A percentile compares a stretch with the other conserved stretches of the same genome.
phyloP scores from a whole-genome alignment of 805 yeast genomes.

The Saccharomycopsis fibuligera region DNA sequence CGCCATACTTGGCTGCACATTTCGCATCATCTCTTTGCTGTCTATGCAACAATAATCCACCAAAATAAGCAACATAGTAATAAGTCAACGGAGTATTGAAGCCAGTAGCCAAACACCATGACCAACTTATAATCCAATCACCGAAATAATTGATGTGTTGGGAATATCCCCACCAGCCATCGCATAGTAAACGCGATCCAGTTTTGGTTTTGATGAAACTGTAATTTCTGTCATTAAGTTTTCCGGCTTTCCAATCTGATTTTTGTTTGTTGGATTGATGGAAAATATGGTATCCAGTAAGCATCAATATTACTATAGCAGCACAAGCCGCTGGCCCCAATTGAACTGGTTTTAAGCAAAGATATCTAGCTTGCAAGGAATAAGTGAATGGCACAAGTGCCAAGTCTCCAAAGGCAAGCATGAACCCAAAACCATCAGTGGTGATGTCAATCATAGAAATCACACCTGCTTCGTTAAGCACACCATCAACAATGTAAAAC shows the following conservation, averaged over 20 bases:
- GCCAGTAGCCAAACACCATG: slow-evolving; percentile 92
- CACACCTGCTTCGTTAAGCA: slow-evolving; percentile 82
- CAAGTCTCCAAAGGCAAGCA: slow-evolving; percentile 92
- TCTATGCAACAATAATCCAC: slow-evolving; percentile 75
- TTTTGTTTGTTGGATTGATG: slow-evolving; percentile 81
- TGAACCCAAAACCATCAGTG: slow-evolving; percentile 95
- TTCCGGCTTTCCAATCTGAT: slow-evolving; percentile 74
- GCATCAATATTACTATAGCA: slow-evolving; percentile 42
- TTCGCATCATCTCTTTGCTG: slow-evolving; percentile 89
- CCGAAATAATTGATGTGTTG: slow-evolving; percentile 96
- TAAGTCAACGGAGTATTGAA: slow-evolving; percentile 76
- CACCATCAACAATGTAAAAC: slow-evolving; percentile 86
- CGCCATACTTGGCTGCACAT: slow-evolving; percentile 80
- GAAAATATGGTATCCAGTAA: slow-evolving; percentile 74
- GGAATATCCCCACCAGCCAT: slow-evolving; percentile 94
- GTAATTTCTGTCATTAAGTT: slow-evolving; percentile 53
- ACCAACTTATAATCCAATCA: slow-evolving; percentile 85
- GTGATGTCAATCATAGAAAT: slow-evolving; percentile 93
- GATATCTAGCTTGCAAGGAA: slow-evolving; percentile 76
- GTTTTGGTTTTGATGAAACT: slow-evolving; percentile 64
- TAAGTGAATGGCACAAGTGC: slow-evolving; percentile 91
- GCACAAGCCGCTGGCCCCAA: slow-evolving; percentile 39
- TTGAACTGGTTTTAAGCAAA: slow-evolving; percentile 52
- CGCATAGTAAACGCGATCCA: slow-evolving; percentile 74
- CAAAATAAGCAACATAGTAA: slow-evolving; percentile 81